These are phyloP conservation scores for Bruguiera parviflora DNA, from an alignment of 345 rosid genomes.

Conservation along the genomic window DNA sequence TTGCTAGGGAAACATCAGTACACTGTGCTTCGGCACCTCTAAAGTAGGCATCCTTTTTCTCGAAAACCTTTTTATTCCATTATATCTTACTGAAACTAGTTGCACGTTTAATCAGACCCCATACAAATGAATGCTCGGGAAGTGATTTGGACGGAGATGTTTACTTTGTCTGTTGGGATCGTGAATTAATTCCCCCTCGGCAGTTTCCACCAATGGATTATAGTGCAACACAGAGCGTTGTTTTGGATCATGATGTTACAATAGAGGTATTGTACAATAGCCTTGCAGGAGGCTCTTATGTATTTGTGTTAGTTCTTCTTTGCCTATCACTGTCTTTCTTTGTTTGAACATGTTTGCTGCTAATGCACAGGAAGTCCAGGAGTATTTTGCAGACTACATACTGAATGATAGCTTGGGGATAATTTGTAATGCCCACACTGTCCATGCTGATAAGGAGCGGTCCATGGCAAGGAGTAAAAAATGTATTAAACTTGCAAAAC, in stretches of 20 bases:
- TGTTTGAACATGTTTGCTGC: background rate
- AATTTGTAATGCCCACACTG: conserved; percentile 44
- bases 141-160: conserved; percentile 42
- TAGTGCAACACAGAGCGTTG: conserved; percentile 6
- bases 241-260: conserved; percentile 28
- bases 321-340: too few species aligned
- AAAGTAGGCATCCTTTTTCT: too few species aligned
- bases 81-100: background rate
- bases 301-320: background rate
- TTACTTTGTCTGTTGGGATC: conserved; percentile 43
- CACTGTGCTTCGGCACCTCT: too few species aligned
- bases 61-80: too few species aligned
- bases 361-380: conserved; percentile 42
- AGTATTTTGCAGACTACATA: conserved; percentile 48
- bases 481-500: conserved; percentile 43
- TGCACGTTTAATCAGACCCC: conserved; percentile 23
- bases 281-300: background rate
- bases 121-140: conserved; percentile 41
- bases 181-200: conserved; percentile 27
- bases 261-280: conserved; percentile 28
- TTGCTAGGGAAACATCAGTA: too few species aligned
- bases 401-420: conserved; percentile 48
- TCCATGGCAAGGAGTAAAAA: conserved; percentile 34
- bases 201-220: conserved; percentile 35
- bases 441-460: conserved; percentile 39